These are phyloP conservation scores for Botrytis fabae DNA, from an alignment of 2,329 filamentous ascomycete genomes.

Conservation along the genomic window DNA sequence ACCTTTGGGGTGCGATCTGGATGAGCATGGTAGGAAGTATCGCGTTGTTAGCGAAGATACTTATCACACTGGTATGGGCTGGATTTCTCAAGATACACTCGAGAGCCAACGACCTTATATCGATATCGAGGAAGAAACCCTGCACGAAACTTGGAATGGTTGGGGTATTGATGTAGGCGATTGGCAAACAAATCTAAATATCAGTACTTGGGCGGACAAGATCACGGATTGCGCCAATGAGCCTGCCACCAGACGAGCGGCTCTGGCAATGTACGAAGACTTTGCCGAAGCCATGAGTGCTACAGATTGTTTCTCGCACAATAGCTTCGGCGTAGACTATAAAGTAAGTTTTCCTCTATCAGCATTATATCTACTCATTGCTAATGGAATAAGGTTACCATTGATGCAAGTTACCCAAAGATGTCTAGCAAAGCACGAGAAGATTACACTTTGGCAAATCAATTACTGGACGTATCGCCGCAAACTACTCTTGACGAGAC, in stretches of 20 bases:
- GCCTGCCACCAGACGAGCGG: conserved; percentile 35
- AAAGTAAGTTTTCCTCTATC: conserved; percentile 29
- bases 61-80: conserved; percentile 76
- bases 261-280: conserved; percentile 53
- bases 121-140: conserved; percentile 60
- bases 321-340: conserved; percentile 34
- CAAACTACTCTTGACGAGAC: conserved; percentile 29
- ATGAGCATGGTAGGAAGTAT: conserved; percentile 65
- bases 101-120: conserved; percentile 43
- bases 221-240: conserved; percentile 29
- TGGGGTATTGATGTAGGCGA: conserved; percentile 67
- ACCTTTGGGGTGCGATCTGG: conserved; percentile 69
- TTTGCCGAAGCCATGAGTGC: conserved; percentile 64
- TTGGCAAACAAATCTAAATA: conserved; percentile 50
- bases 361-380: conserved; percentile 1
- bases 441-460: conserved; percentile 55
- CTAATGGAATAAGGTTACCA: conserved; percentile 30
- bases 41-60: conserved; percentile 81
- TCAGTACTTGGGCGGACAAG: conserved; percentile 44
- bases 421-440: conserved; percentile 50
- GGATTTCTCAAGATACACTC: conserved; percentile 64
- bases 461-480: conserved; percentile 53
- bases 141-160: conserved; percentile 64
- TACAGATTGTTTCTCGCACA: conserved; percentile 56
- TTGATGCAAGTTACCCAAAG: conserved; percentile 35